Evolutionary conservation across 2,329 filamentous ascomycete genomes (phyloP), one percentile per base, ranked within the genome.

Genomic region (Pseudocercospora fuligena): DNA sequence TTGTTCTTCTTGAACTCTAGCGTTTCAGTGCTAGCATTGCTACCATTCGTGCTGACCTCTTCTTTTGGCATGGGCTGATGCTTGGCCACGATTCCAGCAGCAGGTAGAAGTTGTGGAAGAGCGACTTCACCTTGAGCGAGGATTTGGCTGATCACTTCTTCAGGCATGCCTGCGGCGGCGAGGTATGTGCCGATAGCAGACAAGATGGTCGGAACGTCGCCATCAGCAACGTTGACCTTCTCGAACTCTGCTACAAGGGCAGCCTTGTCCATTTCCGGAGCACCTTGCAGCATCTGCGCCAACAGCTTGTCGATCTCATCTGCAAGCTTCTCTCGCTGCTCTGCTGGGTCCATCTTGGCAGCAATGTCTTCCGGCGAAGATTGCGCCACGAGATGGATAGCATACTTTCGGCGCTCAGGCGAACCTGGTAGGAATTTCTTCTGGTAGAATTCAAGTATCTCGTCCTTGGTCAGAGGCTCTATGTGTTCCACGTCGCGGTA

Each of bases 371-470:
- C 76, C 23, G 80, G 77, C 2, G 78, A 73, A 3, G 87, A 85
- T 75, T 94, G 92, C 0, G 94, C 94, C 63, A 90, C 86, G 25
- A 98, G 83, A 76, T 98, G 91, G 16, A 97, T 88, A 0, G 92
- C 89, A 6, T 96, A 80, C 77, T 97, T 97, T n/a, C 93, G 89
- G 58, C 95, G 88, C 0, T 82, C 83, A 0, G 85, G 80, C 2
- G 94, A 97, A 1, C 84, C 81, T 0, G 94, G 93, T 67, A 89
- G 86, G 72, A 99, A 91, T 80, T 89, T 91, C 27, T 87, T 85
- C 33, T 87, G 82, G 82, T 89, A 98, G 80, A 97, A 98, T 8
- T 89, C 85, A 27, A 93, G 76, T 79, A 99, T 88, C 63, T 97
- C 92, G 0, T 85, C 78, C 80, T 97, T 97, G 59, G 89, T 93